A percentile compares a stretch with the other conserved stretches of the same genome.
phyloP scores from a whole-genome alignment of 257 asterid genomes.

The Solanum lignicaule region DNA sequence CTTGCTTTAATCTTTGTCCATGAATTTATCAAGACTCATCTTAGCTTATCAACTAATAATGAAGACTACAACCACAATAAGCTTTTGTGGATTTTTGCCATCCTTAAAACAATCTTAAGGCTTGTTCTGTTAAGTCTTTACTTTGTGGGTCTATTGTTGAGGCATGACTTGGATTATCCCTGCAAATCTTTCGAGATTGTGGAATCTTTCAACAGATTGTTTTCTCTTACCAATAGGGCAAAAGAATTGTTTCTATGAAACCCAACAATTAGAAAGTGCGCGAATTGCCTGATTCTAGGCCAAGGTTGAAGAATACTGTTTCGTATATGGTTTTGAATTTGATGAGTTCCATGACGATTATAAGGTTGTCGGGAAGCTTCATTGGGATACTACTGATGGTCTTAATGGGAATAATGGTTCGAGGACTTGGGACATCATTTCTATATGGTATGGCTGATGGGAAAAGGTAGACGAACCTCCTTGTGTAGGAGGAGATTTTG shows the following conservation, averaged over 20 bases:
- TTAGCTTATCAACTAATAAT: too few species aligned
- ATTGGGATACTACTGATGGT: neutral
- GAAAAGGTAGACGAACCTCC: conserved; percentile 16
- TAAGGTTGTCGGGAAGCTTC: neutral
- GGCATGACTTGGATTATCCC: too few species aligned
- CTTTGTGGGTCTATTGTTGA: too few species aligned
- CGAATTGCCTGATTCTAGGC: neutral
- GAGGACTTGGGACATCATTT: neutral
- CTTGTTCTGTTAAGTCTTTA: too few species aligned
- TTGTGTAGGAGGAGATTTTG: neutral
- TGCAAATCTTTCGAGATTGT: neutral
- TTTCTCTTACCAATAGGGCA: neutral
- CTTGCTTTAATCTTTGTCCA: too few species aligned
- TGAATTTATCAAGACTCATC: too few species aligned
- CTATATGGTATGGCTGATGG: neutral
- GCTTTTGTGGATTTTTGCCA: too few species aligned
- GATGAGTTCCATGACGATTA: neutral
- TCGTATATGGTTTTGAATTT: neutral
- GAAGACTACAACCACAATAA: too few species aligned
- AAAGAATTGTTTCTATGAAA: neutral
- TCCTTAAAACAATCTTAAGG: too few species aligned
- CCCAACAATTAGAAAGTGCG: neutral
- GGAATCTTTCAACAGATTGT: neutral
- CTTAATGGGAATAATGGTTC: neutral
- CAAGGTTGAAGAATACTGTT: neutral